These are phyloP conservation scores for Paramecium octaurelia DNA, from an alignment of 73 alveolate genomes.

Conservation along the genomic window DNA sequence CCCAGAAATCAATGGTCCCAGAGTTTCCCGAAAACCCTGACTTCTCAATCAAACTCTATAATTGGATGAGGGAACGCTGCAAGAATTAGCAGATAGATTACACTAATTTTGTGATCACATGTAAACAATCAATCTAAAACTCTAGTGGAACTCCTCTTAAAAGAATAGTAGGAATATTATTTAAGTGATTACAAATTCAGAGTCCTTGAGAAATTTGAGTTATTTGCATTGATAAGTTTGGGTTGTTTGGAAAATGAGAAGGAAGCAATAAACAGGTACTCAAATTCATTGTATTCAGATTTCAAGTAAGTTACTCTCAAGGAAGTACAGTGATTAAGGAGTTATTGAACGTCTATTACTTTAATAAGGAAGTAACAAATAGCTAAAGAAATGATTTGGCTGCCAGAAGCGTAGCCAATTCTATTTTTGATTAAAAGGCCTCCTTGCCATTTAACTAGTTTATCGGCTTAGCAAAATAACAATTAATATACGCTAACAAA, in stretches of 20 bases:
- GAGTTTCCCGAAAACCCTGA: conserved; percentile 41
- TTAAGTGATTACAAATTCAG: conserved; percentile 36
- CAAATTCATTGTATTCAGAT: not conserved
- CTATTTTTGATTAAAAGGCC: conserved; percentile 34
- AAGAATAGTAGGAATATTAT: not conserved
- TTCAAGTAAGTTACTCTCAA: conserved; percentile 28
- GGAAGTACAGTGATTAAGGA: conserved; percentile 42
- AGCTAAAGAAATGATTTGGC: conserved; percentile 31
- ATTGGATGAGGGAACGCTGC: conserved; percentile 38
- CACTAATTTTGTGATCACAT: conserved; percentile 11
- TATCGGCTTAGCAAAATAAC: not conserved
- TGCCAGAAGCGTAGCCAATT: conserved; percentile 5
- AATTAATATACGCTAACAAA: conserved; percentile 19
- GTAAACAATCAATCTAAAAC: not conserved
- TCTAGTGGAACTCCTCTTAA: not conserved
- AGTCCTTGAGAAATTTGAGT: conserved; percentile 14
- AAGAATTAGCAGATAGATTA: not conserved
- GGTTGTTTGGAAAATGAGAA: conserved; percentile 40
- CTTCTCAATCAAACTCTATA: conserved; percentile 26
- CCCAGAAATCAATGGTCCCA: not conserved
- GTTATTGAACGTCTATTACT: not conserved
- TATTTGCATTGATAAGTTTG: conserved; percentile 21
- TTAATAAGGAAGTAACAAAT: not conserved
- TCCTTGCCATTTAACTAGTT: conserved; percentile 16
- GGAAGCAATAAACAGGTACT: conserved; percentile 17